phyloP scores from a whole-genome alignment of 2,329 filamentous ascomycete species.

The Penicillium nordicum region DNA sequence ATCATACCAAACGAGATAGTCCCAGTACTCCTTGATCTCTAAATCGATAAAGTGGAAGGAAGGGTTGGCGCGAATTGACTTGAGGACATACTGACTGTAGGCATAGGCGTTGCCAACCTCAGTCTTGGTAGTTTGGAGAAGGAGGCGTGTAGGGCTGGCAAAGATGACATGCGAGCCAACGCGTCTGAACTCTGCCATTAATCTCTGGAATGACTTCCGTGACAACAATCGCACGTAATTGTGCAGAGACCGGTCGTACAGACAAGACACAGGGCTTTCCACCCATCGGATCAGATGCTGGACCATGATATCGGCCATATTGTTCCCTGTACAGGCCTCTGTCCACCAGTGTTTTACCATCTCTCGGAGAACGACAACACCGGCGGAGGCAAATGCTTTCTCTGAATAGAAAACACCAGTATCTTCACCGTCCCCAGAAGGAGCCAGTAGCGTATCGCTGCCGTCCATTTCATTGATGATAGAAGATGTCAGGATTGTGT shows the following conservation, averaged over 20 bases:
- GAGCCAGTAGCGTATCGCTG: conserved; percentile 80
- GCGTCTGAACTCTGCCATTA: conserved; percentile 93
- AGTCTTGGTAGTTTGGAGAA: conserved; percentile 92
- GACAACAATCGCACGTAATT: conserved; percentile 99
- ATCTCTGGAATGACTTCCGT: conserved; percentile 90
- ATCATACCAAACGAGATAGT: conserved; percentile 98
- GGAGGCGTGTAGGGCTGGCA: conserved; percentile 80
- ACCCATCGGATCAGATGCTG: conserved; percentile 98
- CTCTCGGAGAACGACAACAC: conserved; percentile 84
- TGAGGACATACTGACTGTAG: conserved; percentile 96
- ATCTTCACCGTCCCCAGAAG: conserved; percentile 64
- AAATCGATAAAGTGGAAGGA: conserved; percentile 97
- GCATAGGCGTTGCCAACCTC: conserved; percentile 96
- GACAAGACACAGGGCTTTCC: conserved; percentile 84
- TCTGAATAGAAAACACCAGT: conserved; percentile 74
- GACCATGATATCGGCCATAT: conserved; percentile 96
- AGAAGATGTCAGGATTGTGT: conserved; percentile 93
- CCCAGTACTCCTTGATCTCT: conserved; percentile 98
- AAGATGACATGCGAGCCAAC: conserved; percentile 96
- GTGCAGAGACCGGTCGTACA: conserved; percentile 90
- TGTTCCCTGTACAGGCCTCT: conserved; percentile 83
- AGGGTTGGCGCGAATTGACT: conserved; percentile 92
- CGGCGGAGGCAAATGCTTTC: conserved; percentile 87
- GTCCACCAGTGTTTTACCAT: conserved; percentile 99
- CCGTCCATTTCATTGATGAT: conserved; percentile 96